These are phyloP conservation scores for Cryptosporidium sp. DNA, from an alignment of 169 alveolate species.

Conservation along the genomic window DNA sequence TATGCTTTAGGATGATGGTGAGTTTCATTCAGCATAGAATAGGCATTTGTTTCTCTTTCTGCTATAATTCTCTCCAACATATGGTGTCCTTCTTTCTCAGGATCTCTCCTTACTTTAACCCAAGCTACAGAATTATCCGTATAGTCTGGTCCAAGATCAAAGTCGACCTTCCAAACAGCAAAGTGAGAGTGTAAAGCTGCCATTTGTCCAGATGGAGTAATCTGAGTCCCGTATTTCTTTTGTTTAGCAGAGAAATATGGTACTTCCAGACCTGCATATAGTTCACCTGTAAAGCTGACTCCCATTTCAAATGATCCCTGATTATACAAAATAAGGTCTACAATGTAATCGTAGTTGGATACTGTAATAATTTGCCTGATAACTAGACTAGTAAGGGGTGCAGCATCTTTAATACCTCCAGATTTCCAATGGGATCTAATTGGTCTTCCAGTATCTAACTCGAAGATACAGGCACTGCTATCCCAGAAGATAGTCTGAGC, in stretches of 20 bases:
- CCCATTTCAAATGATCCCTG: constrained; percentile 79
- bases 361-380: constrained; percentile 81
- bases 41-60: constrained; percentile 78
- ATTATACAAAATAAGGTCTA: constrained; percentile 78
- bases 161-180: constrained; percentile 82
- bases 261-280: constrained; percentile 83
- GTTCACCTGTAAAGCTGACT: constrained; percentile 82
- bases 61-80: constrained; percentile 78
- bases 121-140: constrained; percentile 78
- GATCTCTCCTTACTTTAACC: constrained; percentile 78
- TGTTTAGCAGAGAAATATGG: constrained; percentile 82
- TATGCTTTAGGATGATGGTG: constrained; percentile 78
- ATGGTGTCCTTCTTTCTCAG: constrained; percentile 79
- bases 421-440: constrained; percentile 81
- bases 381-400: constrained; percentile 78
- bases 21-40: constrained; percentile 77
- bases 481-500: constrained; percentile 78
- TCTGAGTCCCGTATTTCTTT: constrained; percentile 78
- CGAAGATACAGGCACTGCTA: constrained; percentile 80
- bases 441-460: constrained; percentile 80
- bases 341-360: constrained; percentile 81
- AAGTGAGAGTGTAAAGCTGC: constrained; percentile 82
- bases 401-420: constrained; percentile 81
- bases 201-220: constrained; percentile 81
- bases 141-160: constrained; percentile 79